These are phyloP conservation scores for Tagetes erecta DNA, from an alignment of 129 eudicot genomes.

Conservation along the genomic window DNA sequence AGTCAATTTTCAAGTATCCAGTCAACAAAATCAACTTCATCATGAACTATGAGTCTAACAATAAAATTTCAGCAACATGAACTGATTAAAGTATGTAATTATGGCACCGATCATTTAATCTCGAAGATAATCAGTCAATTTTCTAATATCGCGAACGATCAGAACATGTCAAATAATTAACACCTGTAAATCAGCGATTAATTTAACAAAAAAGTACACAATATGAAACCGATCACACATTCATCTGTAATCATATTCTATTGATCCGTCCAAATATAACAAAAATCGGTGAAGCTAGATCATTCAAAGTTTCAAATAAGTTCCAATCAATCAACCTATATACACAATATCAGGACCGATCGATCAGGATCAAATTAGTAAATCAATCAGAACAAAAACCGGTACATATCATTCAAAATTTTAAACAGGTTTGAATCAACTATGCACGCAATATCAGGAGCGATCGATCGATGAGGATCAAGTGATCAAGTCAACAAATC, in stretches of 20 bases:
- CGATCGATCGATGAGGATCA: too few relatives aligned
- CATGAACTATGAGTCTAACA: background rate
- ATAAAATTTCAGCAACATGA: background rate
- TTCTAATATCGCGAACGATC: slow-evolving; percentile 5
- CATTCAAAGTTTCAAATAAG: slow-evolving; percentile 1
- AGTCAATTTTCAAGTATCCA: background rate
- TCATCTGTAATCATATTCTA: slow-evolving; percentile 8
- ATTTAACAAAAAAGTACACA: background rate
- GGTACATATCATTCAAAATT: background rate
- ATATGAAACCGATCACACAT: slow-evolving; percentile 23
- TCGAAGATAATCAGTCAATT: background rate
- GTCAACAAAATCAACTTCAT: background rate
- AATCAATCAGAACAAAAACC: background rate
- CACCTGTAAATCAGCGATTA: background rate
- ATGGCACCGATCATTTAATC: background rate
- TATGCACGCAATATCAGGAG: too few relatives aligned
- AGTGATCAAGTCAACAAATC: background rate
- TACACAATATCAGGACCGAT: background rate
- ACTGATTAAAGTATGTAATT: too few relatives aligned
- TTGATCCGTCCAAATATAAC: background rate
- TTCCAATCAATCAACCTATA: slow-evolving; percentile 2
- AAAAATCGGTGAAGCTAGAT: background rate
- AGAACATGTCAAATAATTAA: slow-evolving; percentile 2
- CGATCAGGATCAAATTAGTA: background rate
- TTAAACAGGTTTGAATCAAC: slow-evolving; percentile 14